A percentile compares a stretch with the other conserved stretches of the same genome.
Conservation (phyloP, 768 basidiomycete species). For the Boletus rubescentipes region DNA sequence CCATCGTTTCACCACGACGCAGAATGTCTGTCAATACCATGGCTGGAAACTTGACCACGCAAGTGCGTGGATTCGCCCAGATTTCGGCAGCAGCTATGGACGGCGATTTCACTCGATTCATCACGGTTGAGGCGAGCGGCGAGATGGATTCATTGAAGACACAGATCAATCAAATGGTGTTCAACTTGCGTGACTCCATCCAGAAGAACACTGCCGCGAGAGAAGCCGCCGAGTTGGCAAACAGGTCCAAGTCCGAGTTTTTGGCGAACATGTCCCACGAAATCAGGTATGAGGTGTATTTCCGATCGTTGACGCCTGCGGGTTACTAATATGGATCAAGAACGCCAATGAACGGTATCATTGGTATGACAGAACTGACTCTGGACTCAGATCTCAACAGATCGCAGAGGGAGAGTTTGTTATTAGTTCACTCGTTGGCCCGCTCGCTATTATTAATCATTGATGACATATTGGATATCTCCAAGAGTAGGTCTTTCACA, state of each 20-base stretch:
- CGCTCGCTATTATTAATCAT: constrained; percentile 93
- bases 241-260: constrained; percentile 96
- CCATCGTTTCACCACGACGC: neutral
- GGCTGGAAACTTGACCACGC: constrained; percentile 95
- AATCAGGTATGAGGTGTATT: constrained; percentile 67
- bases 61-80: constrained; percentile 98
- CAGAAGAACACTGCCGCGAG: constrained; percentile 98
- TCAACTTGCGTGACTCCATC: constrained; percentile 92
- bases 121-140: constrained; percentile 97
- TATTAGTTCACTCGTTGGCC: constrained; percentile 94
- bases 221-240: constrained; percentile 97
- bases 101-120: constrained; percentile 97
- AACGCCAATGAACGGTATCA: constrained; percentile 99
- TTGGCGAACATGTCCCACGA: constrained; percentile 99
- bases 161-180: constrained; percentile 99
- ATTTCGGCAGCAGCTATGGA: constrained; percentile 99
- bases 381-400: constrained; percentile 94
- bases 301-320: neutral
- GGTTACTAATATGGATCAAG: constrained; percentile 40
- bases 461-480: constrained; percentile 99
- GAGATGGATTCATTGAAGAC: constrained; percentile 99
- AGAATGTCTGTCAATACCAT: constrained; percentile 97
- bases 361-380: constrained; percentile 99
- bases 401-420: constrained; percentile 91
- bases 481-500: constrained; percentile 77